phyloP scores from a whole-genome alignment of 2,329 filamentous ascomycete species.

The Neonectria faginata region DNA sequence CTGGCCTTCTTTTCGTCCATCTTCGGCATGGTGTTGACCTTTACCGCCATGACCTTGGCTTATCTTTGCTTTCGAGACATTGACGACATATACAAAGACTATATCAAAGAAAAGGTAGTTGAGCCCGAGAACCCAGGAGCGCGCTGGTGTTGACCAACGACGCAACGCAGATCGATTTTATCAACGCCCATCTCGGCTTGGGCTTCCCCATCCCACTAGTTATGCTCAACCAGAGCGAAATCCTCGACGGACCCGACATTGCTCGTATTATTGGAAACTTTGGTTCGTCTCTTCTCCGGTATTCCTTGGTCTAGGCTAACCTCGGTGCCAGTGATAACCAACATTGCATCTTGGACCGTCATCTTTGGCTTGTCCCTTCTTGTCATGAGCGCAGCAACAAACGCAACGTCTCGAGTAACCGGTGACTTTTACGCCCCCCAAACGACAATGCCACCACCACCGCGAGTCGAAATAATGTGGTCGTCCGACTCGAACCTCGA shows the following conservation, averaged over 20 bases:
- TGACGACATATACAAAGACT: constrained; percentile 46
- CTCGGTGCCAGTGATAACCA: constrained; percentile 48
- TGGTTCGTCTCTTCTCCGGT: constrained; percentile 47
- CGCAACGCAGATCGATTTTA: constrained; percentile 59
- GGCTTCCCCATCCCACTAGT: constrained; percentile 64
- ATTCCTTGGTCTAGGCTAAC: constrained; percentile 25
- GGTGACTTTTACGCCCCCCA: constrained; percentile 25
- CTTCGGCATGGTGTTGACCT: constrained; percentile 59
- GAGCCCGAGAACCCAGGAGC: neutral
- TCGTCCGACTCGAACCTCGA: constrained; percentile 38
- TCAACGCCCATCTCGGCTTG: constrained; percentile 63
- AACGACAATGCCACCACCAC: constrained; percentile 9
- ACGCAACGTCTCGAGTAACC: constrained; percentile 17
- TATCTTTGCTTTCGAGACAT: constrained; percentile 30
- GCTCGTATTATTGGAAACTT: constrained; percentile 59
- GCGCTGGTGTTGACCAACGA: constrained; percentile 14
- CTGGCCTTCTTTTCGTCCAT: constrained; percentile 62
- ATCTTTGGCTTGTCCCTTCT: constrained; percentile 47
- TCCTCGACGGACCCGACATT: constrained; percentile 50
- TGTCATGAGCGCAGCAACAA: constrained; percentile 30
- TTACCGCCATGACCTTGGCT: constrained; percentile 49
- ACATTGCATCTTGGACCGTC: constrained; percentile 50
- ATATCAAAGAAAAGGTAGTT: constrained; percentile 52
- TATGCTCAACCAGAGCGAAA: constrained; percentile 55
- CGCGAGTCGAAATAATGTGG: constrained; percentile 36